Percentiles rank a stretch among this genome's conserved stretches.
Conservation (phyloP, 225 moss, liverwort and hornwort genomes). For the Bryum argenteum region DNA sequence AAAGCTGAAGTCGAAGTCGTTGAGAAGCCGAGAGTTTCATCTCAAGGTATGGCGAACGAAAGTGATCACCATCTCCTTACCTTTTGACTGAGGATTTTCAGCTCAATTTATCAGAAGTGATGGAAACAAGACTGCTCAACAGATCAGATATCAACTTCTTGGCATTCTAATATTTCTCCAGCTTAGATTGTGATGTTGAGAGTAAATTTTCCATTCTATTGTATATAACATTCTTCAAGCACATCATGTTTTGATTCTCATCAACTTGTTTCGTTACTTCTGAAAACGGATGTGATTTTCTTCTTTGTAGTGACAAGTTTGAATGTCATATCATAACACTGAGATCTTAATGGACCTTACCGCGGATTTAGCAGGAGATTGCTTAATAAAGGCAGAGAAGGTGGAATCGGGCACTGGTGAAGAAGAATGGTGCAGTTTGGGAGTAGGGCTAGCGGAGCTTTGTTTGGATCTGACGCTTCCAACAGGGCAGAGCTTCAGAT, state of each 20-base stretch:
- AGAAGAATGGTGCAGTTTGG: slow-evolving; percentile 66
- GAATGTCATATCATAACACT: not conserved
- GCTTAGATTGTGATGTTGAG: not conserved
- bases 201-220: no score
- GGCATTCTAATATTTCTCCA: not conserved
- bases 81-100: not conserved
- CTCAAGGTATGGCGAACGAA: slow-evolving; percentile 13
- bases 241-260: not conserved
- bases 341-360: not conserved
- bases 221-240: not conserved
- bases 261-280: not conserved
- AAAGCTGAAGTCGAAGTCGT: slow-evolving; percentile 16
- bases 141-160: no score
- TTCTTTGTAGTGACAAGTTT: not conserved
- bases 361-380: slow-evolving; percentile 2
- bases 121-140: no score
- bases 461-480: slow-evolving; percentile 78
- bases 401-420: slow-evolving; percentile 20
- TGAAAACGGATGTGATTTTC: not conserved
- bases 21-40: slow-evolving; percentile 21
- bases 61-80: not conserved
- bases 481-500: slow-evolving; percentile 89
- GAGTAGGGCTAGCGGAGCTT: slow-evolving; percentile 71
- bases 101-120: no score
- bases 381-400: slow-evolving; percentile 29